phyloP scores from a whole-genome alignment of 2,329 filamentous ascomycete species.

The Chaetoscypha palmicola region DNA sequence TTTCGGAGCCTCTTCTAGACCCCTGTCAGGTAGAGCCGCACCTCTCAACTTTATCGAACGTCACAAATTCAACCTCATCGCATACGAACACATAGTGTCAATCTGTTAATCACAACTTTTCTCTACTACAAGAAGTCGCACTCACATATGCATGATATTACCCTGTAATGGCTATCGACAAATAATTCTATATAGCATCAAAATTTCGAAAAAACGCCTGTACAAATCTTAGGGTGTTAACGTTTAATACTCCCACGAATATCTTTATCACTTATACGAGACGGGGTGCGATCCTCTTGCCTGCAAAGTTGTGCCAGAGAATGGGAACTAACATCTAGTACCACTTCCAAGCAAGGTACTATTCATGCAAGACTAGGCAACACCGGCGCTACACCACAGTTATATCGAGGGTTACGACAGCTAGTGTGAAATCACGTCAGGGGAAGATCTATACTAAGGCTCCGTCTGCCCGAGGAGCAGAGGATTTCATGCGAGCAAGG shows the following conservation, averaged over 20 bases:
- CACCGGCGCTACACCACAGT: neutral
- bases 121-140: slow-evolving; percentile 11
- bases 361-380: slow-evolving; percentile 12
- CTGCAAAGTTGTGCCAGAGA: slow-evolving; percentile 11
- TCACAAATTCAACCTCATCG: slow-evolving; percentile 12
- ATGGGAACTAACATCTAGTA: slow-evolving; percentile 14
- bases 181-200: slow-evolving; percentile 11
- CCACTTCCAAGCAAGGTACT: slow-evolving; percentile 11
- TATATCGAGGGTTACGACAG: slow-evolving; percentile 5
- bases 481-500: slow-evolving; percentile 11
- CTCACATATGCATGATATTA: slow-evolving; percentile 12
- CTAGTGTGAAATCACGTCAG: slow-evolving; percentile 5
- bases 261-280: slow-evolving; percentile 12
- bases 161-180: slow-evolving; percentile 11
- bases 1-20: slow-evolving; percentile 8
- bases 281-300: slow-evolving; percentile 11
- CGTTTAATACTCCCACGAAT: slow-evolving; percentile 8
- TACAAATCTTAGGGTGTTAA: slow-evolving; percentile 11
- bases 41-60: too few species aligned
- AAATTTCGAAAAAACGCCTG: slow-evolving; percentile 11
- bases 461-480: slow-evolving; percentile 4
- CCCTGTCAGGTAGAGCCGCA: too few species aligned
- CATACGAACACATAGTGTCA: slow-evolving; percentile 12
- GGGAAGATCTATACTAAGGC: slow-evolving; percentile 7
- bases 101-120: slow-evolving; percentile 12